These are phyloP conservation scores for Peronospora tabacina DNA, from an alignment of 352 stramenopile genomes.

Conservation along the genomic window DNA sequence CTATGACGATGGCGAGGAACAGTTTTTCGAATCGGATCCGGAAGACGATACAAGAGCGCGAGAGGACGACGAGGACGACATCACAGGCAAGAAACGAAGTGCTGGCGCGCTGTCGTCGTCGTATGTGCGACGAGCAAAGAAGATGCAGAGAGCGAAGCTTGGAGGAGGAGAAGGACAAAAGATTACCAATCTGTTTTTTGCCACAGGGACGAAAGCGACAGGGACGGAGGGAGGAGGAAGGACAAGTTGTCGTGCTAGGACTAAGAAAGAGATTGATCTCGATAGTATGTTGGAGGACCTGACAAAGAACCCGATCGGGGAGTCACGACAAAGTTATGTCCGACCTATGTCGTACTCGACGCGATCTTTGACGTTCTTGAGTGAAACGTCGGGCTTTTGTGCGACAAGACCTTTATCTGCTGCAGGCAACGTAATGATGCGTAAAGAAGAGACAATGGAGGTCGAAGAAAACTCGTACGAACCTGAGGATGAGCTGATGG, in stretches of 20 bases:
- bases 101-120: slow-evolving; percentile 69
- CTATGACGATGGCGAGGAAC: slow-evolving; percentile 83
- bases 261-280: slow-evolving; percentile 78
- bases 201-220: slow-evolving; percentile 34
- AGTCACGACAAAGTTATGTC: slow-evolving; percentile 43
- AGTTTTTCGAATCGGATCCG: slow-evolving; percentile 83
- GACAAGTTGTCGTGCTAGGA: slow-evolving; percentile 8
- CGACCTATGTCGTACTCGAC: slow-evolving; percentile 57
- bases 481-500: slow-evolving; percentile 29
- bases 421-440: slow-evolving; percentile 2
- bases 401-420: slow-evolving; percentile 14
- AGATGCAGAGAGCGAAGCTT: slow-evolving; percentile 77
- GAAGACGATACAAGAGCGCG: slow-evolving; percentile 31
- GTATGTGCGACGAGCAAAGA: slow-evolving; percentile 72
- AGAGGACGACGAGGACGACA: slow-evolving; percentile 37
- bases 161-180: slow-evolving; percentile 68
- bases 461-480: slow-evolving; percentile 33
- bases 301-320: slow-evolving; percentile 76
- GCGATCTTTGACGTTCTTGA: slow-evolving; percentile 22
- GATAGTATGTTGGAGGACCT: slow-evolving; percentile 83
- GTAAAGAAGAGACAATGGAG: slow-evolving; percentile 22
- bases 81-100: slow-evolving; percentile 55
- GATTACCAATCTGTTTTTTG: slow-evolving; percentile 88
- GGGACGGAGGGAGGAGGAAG: slow-evolving; percentile 16
- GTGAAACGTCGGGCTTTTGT: slow-evolving; percentile 14